These are phyloP conservation scores for Crotalaria pallida DNA, from an alignment of 306 rosid genomes.

Conservation along the genomic window DNA sequence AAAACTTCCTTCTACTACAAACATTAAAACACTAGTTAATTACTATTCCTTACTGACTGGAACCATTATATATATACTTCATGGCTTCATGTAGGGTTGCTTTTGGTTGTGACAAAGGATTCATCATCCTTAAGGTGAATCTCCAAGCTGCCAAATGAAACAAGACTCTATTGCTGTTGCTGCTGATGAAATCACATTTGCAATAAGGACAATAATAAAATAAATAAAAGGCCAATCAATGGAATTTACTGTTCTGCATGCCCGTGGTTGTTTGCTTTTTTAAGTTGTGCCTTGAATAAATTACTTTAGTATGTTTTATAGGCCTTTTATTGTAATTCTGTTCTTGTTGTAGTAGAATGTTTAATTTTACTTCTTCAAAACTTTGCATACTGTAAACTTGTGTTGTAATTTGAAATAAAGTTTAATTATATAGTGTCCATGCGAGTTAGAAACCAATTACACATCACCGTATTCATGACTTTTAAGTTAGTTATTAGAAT, in stretches of 20 bases:
- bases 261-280: not conserved
- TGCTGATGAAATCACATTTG: not conserved
- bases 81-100: conserved; percentile 40
- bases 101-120: conserved; percentile 59
- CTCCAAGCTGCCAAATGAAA: conserved; percentile 1
- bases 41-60: not conserved
- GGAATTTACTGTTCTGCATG: not conserved
- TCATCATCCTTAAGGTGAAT: conserved; percentile 23
- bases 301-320: not conserved
- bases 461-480: no score
- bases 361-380: no score
- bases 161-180: not conserved
- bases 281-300: not conserved
- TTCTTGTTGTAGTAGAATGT: no score
- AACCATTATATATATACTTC: not conserved
- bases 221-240: not conserved
- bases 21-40: not conserved
- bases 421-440: no score
- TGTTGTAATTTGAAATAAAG: no score
- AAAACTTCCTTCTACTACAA: not conserved
- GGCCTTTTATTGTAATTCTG: not conserved
- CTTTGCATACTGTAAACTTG: no score
- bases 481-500: no score
- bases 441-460: no score
- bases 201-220: not conserved